Conservation (phyloP, 257 asterid genomes). For the Cordia subcordata region DNA sequence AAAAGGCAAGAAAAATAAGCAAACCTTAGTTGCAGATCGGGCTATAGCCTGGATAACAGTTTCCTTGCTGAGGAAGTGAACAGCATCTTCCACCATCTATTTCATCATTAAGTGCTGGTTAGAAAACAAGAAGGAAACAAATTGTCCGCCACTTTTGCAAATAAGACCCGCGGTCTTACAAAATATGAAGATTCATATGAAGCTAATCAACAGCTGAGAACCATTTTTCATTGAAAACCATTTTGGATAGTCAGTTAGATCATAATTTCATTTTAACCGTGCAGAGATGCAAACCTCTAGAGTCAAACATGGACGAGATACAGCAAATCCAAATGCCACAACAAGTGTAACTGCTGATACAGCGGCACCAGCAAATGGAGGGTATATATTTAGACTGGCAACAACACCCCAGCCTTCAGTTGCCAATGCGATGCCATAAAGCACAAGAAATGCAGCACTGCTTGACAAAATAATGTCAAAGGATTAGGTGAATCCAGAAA, state of each 20-base stretch:
- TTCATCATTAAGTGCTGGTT: background rate
- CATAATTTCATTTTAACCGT: background rate
- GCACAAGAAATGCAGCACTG: conserved; percentile 97
- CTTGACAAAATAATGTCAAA: background rate
- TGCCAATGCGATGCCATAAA: conserved; percentile 93
- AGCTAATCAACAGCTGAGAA: background rate
- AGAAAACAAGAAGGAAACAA: background rate
- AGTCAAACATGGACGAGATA: conserved; percentile 94
- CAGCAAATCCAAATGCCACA: conserved; percentile 97
- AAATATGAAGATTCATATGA: background rate
- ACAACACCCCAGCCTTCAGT: conserved; percentile 99
- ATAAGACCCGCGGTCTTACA: background rate
- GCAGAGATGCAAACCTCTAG: conserved; percentile 66
- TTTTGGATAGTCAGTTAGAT: background rate
- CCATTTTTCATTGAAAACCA: conserved; percentile 1
- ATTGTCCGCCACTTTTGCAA: background rate
- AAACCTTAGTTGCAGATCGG: conserved; percentile 96
- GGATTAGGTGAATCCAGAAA: background rate
- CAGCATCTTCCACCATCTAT: conserved; percentile 99
- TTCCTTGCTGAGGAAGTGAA: conserved; percentile 93
- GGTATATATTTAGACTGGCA: conserved; percentile 95
- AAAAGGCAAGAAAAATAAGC: background rate
- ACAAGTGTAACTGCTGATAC: conserved; percentile 96
- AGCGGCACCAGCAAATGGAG: conserved; percentile 99
- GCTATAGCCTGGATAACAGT: conserved; percentile 88